Base-by-base conservation (phyloP, 805 yeast genomes). In the Brettanomyces custersianus region DNA sequence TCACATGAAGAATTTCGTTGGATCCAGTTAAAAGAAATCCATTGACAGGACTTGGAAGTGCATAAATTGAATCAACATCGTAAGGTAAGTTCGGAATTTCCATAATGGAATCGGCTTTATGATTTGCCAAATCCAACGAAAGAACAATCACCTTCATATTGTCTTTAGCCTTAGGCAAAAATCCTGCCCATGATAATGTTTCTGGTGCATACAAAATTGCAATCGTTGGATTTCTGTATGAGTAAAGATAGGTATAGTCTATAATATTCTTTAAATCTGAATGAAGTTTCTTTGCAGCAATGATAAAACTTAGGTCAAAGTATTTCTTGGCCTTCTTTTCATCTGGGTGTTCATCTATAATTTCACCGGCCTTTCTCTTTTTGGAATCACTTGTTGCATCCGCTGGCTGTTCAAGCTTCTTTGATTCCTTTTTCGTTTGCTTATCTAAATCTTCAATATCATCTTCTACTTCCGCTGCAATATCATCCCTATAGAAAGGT, bases 141-240 rank as follows among this genome's bases (percentile, higher is more conserved):
- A 85, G 52, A 0, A 82, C 84, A 20, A 74, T 61, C 40, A 76
- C 71, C 29, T 67, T 65, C 21, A 75, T 63, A 13, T 75, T 80
- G 48, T 85, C 94, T 48, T 75, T 79, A 5, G 59, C 62, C 34
- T 68, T 59, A 2, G 79, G 68, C 23, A 80, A 57, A 36, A 72
- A 68, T 0, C 95, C 95, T 0, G 94, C 77, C 95, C 96, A 85
- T 0, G 87, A 74, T 10, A 49, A 31, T 1, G 53, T 36, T 22
- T 55, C 51, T 2, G 63, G 59, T 1, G 60, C 54, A 40, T 57
- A 56, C 30, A 57, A 37, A 12, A 57, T 40, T 2, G 60, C 60
- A n/a, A 57, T 36, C 0, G 96, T 88, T 0, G 96, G 94, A 40
- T 80, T 92, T 44, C 80, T 63, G 51, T 85, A 90, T 38, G 79